Evolutionary conservation across 345 rosid genomes (phyloP).

Genomic region (Ceriops tagal): DNA sequence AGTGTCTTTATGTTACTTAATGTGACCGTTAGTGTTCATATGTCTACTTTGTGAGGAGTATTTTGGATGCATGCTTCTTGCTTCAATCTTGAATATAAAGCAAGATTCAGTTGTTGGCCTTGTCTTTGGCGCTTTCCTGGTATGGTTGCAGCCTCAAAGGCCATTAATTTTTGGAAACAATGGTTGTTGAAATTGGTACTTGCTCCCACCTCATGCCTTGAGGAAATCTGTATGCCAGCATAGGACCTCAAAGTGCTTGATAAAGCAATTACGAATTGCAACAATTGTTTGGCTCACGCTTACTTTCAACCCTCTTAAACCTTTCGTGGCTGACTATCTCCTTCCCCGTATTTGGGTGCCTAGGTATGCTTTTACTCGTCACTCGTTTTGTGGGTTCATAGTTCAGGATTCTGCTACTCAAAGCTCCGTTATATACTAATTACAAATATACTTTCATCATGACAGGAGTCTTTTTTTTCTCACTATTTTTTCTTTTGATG

Average conservation of each 20-base stretch:
- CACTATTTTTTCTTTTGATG: background rate
- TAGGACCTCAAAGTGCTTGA: no score
- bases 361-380: background rate
- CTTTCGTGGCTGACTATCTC: no score
- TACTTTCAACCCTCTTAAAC: no score
- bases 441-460: background rate
- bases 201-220: no score
- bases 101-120: background rate
- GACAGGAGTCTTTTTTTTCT: no score
- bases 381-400: background rate
- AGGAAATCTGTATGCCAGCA: no score
- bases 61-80: background rate
- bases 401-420: background rate
- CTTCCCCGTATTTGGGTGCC: no score
- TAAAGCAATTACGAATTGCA: no score
- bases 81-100: background rate
- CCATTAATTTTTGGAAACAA: no score
- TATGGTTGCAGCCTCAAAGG: background rate
- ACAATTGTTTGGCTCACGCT: no score
- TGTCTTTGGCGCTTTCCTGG: background rate
- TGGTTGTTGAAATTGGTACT: no score
- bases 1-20: conserved; percentile 4
- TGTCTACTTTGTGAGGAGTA: background rate
- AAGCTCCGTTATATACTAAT: background rate
- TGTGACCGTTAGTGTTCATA: background rate